phyloP scores from a whole-genome alignment of 192 early-diverging fungal species.

The Radiomyces spectabilis region DNA sequence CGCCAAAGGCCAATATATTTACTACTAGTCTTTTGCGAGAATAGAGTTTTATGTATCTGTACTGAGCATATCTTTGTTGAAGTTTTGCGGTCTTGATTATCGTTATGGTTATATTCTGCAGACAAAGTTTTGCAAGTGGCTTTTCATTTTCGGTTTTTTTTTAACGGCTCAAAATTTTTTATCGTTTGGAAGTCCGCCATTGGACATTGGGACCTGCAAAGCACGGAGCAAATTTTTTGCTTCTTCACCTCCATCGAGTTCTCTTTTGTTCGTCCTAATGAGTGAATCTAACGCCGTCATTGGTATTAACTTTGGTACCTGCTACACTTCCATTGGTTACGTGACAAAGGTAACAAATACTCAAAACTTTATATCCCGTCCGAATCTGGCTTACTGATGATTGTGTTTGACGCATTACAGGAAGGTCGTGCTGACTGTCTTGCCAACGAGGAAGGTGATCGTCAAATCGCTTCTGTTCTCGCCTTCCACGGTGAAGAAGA shows the following conservation, averaged over 20 bases:
- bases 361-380: background rate
- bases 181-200: no score
- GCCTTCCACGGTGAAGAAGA: conserved; percentile 90
- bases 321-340: conserved; percentile 79
- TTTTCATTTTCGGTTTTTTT: no score
- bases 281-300: conserved; percentile 39
- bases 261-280: conserved; percentile 8
- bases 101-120: no score
- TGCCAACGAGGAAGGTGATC: conserved; percentile 98
- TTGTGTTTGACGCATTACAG: conserved; percentile 25
- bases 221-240: background rate
- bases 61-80: no score
- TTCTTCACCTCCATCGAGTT: background rate
- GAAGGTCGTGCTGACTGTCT: conserved; percentile 76
- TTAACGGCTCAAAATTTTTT: no score
- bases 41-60: no score
- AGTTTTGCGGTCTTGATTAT: no score
- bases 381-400: background rate
- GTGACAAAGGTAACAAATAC: conserved; percentile 56
- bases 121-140: no score
- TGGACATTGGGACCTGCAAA: no score
- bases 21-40: no score
- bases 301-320: conserved; percentile 82
- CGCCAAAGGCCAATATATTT: no score
- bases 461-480: conserved; percentile 89